phyloP scores from a whole-genome alignment of 805 yeast species.

The Wickerhamiella parazyma region DNA sequence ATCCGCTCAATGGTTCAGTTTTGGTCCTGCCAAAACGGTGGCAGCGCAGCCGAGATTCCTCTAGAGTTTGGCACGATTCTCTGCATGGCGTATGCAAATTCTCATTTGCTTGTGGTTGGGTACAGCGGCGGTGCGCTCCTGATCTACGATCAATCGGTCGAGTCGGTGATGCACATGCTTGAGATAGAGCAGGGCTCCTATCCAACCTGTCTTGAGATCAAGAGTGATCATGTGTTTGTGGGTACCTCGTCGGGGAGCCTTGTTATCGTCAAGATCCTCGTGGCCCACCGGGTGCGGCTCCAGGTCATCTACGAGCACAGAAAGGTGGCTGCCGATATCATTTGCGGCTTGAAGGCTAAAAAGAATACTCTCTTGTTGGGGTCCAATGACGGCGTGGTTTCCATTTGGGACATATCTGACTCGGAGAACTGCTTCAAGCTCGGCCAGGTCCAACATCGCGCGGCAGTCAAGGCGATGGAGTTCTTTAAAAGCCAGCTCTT shows the following conservation, averaged over 20 bases:
- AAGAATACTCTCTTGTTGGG: background rate
- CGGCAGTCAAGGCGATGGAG: conserved; percentile 6
- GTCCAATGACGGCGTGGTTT: conserved; percentile 2
- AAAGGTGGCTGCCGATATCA: background rate
- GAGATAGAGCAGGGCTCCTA: background rate
- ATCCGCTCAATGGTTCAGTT: background rate
- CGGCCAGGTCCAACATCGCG: background rate
- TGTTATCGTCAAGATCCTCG: background rate
- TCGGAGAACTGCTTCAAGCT: background rate
- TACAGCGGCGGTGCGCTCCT: background rate
- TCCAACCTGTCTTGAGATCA: background rate
- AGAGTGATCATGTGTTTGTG: background rate
- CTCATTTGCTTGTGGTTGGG: background rate
- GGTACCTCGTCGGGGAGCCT: conserved; percentile 3
- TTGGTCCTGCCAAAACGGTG: conserved; percentile 1
- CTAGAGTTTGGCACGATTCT: background rate
- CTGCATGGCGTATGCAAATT: background rate
- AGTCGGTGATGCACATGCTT: background rate
- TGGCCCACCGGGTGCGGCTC: background rate
- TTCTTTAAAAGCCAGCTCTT: background rate
- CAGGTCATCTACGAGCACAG: background rate
- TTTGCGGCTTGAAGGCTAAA: conserved; percentile 1
- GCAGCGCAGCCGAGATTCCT: background rate
- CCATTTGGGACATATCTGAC: background rate
- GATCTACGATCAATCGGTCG: background rate